Evolutionary conservation across 2,329 filamentous ascomycete genomes (phyloP).

Genomic region (Pseudopithomyces maydicus): DNA sequence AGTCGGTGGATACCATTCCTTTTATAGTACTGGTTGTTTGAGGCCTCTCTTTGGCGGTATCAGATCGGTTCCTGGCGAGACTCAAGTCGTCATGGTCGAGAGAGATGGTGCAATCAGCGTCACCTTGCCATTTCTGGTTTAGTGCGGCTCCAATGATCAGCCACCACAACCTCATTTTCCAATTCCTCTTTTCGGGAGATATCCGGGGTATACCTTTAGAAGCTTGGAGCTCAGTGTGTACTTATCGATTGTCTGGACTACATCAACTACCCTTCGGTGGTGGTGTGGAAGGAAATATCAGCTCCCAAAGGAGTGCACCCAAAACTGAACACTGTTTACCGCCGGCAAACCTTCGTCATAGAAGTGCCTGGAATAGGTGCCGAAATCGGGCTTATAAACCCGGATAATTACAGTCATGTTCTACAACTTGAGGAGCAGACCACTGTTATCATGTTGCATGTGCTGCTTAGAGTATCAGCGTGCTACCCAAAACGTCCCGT

Average conservation of each 20-base stretch:
- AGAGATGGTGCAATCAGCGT: constrained; percentile 6
- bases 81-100: not conserved
- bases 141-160: constrained; percentile 6
- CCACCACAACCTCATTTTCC: not conserved
- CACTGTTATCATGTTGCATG: not conserved
- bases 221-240: not conserved
- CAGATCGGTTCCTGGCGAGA: not conserved
- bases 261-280: not conserved
- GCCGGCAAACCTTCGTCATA: no score
- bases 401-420: no score
- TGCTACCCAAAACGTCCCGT: not conserved
- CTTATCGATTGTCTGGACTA: not conserved
- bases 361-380: not conserved
- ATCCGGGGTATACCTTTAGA: not conserved
- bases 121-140: not conserved
- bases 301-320: not conserved
- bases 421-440: not conserved
- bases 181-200: not conserved
- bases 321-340: not conserved
- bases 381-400: not conserved
- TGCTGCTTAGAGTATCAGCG: not conserved
- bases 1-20: not conserved
- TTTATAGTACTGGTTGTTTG: not conserved
- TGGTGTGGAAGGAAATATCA: not conserved
- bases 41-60: not conserved